Conservation (phyloP, 805 yeast species). For the Maudiozyma saulgeensis region DNA sequence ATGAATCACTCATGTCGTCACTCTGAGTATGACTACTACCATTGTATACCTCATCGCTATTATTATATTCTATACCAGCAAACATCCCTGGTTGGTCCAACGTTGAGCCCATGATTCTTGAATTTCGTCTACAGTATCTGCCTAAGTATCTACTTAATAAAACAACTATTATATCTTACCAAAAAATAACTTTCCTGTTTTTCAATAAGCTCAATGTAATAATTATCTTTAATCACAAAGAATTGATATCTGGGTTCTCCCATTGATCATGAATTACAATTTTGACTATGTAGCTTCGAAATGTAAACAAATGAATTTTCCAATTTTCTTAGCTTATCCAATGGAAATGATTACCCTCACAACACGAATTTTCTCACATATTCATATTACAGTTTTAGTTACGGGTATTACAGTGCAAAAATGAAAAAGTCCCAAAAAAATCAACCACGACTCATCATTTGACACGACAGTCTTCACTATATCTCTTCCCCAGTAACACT, state of each 20-base stretch:
- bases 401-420: neutral
- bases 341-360: slow-evolving; percentile 2
- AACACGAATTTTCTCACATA: slow-evolving; percentile 2
- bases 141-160: no score
- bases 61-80: neutral
- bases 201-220: no score
- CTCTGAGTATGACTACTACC: neutral
- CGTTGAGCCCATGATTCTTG: neutral
- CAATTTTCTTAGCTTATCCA: neutral
- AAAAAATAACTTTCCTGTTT: no score
- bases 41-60: neutral
- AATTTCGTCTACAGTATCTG: neutral
- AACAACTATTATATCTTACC: no score
- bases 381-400: neutral
- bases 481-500: no score
- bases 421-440: neutral
- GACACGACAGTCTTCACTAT: neutral
- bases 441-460: neutral
- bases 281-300: neutral
- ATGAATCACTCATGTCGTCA: neutral
- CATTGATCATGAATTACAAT: no score
- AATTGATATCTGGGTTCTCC: neutral
- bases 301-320: slow-evolving; percentile 2
- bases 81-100: neutral
- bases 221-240: neutral